phyloP scores from a whole-genome alignment of 169 alveolate species.

The Eimeria mitis region DNA sequence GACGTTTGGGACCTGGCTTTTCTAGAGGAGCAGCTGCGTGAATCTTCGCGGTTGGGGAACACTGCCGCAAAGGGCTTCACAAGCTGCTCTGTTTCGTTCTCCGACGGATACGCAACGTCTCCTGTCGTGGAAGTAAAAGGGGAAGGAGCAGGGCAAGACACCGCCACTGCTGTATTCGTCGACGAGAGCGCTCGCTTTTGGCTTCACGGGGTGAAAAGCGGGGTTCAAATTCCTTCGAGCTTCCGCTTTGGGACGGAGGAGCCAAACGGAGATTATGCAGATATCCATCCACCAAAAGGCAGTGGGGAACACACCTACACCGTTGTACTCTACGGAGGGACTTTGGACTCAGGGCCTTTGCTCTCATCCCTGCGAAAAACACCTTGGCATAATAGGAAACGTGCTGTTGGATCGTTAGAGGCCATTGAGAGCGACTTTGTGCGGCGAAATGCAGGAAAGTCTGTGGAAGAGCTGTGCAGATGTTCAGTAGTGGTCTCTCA shows the following conservation, averaged over 20 bases:
- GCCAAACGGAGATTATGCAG: slow-evolving; percentile 39
- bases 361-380: not conserved
- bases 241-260: slow-evolving; percentile 19
- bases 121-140: slow-evolving; percentile 14
- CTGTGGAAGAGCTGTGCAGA: slow-evolving; percentile 57
- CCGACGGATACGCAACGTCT: not conserved
- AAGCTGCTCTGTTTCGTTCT: slow-evolving; percentile 19
- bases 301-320: slow-evolving; percentile 28
- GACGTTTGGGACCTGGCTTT: not conserved
- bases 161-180: slow-evolving; percentile 45
- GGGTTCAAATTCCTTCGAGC: not conserved
- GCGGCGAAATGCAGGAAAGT: not conserved
- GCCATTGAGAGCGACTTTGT: slow-evolving; percentile 16
- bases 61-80: not conserved
- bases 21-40: not conserved
- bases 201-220: not conserved
- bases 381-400: not conserved
- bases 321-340: slow-evolving; percentile 8
- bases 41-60: not conserved
- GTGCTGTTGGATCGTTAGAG: slow-evolving; percentile 10
- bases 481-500: slow-evolving; percentile 12
- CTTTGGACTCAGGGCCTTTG: not conserved
- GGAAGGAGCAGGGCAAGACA: not conserved
- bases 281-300: slow-evolving; percentile 33
- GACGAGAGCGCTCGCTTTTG: slow-evolving; percentile 7